phyloP scores from a whole-genome alignment of 192 early-diverging fungal genomes.

The Powellomyces hirtus region DNA sequence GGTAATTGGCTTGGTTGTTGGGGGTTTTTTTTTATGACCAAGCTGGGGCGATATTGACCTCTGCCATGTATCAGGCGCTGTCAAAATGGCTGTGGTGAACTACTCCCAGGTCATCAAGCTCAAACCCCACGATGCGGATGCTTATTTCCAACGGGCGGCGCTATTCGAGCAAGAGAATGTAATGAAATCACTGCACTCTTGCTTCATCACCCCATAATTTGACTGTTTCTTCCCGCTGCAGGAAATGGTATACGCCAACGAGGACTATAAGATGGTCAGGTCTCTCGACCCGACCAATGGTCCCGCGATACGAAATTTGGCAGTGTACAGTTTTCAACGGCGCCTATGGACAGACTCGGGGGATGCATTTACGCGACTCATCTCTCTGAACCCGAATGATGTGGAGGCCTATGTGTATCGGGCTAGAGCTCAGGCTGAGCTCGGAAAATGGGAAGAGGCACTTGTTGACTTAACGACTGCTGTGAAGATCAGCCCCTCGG shows the following conservation, averaged over 20 bases:
- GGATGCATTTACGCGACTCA: constrained; percentile 44
- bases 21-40: neutral
- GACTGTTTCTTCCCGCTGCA: neutral
- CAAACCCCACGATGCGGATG: constrained; percentile 50
- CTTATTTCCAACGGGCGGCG: constrained; percentile 50
- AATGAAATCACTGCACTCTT: neutral
- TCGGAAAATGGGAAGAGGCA: constrained; percentile 46
- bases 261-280: constrained; percentile 52
- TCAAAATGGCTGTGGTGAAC: constrained; percentile 51
- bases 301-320: constrained; percentile 49
- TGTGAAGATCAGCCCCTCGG: constrained; percentile 42
- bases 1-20: constrained; percentile 15
- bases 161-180: constrained; percentile 54
- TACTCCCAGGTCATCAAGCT: constrained; percentile 56
- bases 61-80: constrained; percentile 18
- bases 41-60: neutral
- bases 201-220: neutral
- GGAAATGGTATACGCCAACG: constrained; percentile 55
- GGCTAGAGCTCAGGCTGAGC: constrained; percentile 40
- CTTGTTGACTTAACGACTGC: constrained; percentile 45
- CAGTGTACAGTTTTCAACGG: constrained; percentile 48
- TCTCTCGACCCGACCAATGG: constrained; percentile 50
- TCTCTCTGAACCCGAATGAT: constrained; percentile 41
- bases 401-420: constrained; percentile 35
- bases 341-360: constrained; percentile 53